Conservation (phyloP, 306 rosid species). For the Hippophae tibetana region DNA sequence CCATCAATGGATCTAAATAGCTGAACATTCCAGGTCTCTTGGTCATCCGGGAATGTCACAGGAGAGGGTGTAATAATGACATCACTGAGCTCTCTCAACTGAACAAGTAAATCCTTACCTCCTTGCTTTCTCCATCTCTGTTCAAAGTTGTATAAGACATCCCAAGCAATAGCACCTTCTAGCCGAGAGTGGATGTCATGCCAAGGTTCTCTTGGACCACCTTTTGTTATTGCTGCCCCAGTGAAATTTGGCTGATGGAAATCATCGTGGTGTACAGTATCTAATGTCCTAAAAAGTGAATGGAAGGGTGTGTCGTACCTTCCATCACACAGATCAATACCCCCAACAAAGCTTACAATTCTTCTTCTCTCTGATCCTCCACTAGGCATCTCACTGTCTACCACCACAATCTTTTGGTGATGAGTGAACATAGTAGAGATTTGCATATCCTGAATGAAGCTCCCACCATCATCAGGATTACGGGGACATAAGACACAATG, state of each 20-base stretch:
- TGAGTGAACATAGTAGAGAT: constrained; percentile 45
- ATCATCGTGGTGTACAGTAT: constrained; percentile 40
- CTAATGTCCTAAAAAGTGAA: constrained; percentile 40
- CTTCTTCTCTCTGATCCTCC: constrained; percentile 28
- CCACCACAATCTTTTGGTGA: constrained; percentile 46
- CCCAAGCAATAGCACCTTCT: constrained; percentile 50
- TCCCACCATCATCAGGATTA: constrained; percentile 39
- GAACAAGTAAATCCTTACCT: constrained; percentile 36
- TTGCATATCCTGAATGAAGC: constrained; percentile 30
- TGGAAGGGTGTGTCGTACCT: constrained; percentile 41
- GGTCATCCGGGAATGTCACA: constrained; percentile 35
- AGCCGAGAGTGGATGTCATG: constrained; percentile 43
- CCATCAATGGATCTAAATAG: constrained; percentile 43
- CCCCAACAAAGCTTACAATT: constrained; percentile 46
- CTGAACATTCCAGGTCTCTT: constrained; percentile 44
- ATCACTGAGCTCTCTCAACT: constrained; percentile 30
- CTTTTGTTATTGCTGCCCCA: constrained; percentile 30
- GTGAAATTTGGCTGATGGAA: constrained; percentile 45
- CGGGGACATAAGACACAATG: constrained; percentile 42
- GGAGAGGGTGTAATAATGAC: constrained; percentile 40
- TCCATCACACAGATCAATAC: constrained; percentile 42
- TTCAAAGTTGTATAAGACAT: constrained; percentile 37
- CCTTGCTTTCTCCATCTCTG: constrained; percentile 55
- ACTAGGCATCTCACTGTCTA: constrained; percentile 28
- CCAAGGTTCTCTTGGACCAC: constrained; percentile 53